Evolutionary conservation across 1,139 yeast genomes (phyloP).

Genomic region (Yamadazyma jaroonii): DNA sequence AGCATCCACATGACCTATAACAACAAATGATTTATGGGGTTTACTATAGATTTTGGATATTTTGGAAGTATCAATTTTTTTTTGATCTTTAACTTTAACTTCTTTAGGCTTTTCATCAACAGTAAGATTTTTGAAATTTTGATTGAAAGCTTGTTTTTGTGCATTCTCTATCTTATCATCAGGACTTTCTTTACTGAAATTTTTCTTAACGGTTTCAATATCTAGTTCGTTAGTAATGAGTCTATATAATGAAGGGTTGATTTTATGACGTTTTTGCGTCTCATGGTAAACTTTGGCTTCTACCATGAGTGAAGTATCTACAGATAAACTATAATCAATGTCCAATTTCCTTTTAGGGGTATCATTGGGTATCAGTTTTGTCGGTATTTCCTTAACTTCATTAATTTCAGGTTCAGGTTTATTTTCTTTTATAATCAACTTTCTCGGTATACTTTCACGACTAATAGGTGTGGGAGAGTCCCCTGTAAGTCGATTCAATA

Average conservation of each 20-base stretch:
- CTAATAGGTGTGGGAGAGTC: not conserved
- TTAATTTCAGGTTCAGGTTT: not conserved
- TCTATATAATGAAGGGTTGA: constrained; percentile 18
- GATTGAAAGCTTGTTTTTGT: constrained; percentile 52
- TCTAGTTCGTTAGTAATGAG: constrained; percentile 43
- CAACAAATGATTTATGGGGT: constrained; percentile 76
- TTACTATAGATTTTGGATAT: constrained; percentile 39
- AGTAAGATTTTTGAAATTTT: constrained; percentile 31
- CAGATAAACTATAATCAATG: constrained; percentile 1
- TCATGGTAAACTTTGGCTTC: not conserved
- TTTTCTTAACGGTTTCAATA: constrained; percentile 45
- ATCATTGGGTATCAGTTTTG: not conserved
- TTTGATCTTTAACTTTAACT: constrained; percentile 3
- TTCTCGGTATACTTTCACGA: not conserved
- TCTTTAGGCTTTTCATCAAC: constrained; percentile 13
- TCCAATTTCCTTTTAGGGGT: constrained; percentile 1
- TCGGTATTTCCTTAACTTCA: not conserved
- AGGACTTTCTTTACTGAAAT: constrained; percentile 74
- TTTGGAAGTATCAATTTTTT: constrained; percentile 18
- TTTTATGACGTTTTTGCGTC: not conserved
- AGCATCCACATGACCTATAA: constrained; percentile 96
- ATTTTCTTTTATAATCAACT: not conserved
- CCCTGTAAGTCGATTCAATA: constrained; percentile 17
- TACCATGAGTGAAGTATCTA: constrained; percentile 1
- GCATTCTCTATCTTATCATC: constrained; percentile 71